Evolutionary conservation across 1,284 basidiomycete genomes (phyloP), one percentile per base, ranked within the genome.

Genomic region (Microbotryum saponariae): DNA sequence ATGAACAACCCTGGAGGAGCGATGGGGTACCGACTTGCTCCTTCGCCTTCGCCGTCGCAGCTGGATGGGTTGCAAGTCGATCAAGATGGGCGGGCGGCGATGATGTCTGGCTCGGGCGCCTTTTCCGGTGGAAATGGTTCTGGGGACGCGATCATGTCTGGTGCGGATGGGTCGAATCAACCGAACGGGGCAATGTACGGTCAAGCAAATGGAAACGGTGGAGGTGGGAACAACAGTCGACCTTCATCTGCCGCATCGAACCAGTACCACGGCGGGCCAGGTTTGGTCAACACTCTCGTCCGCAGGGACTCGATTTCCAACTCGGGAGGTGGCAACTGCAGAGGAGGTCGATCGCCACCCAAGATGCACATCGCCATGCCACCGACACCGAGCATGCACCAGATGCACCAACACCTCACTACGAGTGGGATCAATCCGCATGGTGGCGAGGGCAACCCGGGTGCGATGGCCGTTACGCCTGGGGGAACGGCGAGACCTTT

Each of bases 231-330:
- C 33, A 31, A 42, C 23, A 65, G 63, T 45, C 60, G 58, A 7
- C 63, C 63, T 6, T 50, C 60, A 7, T 65, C 63, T 16, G 60
- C 63, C 16, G 60, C 60, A 0, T 65, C 63, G 58, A 65, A 65
- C 23, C 60, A 57, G 10, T 58, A 65, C 47, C 10, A 42, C 16
- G 37, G 37, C 37, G 37, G 37, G 37, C 37, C 14, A 42, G 37
- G 14, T 42, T 42, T 42, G 12, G 14, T 18, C 37, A 42, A 42
- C 37, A 42, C 37, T 10, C 16, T 53, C 3, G 20, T 25, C 33
- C 51, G 51, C 12, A 25, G 27, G 31, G 27, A 33, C 27, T 53
- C 51, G 33, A 23, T 33, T 25, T 53, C 51, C 21, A 53, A 53
- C 51, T 53, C n/a, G n/a, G n/a, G 25, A n/a, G 37, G 12, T 42